Percentiles rank a stretch among this genome's conserved stretches.
phyloP scores from a whole-genome alignment of 768 basidiomycete genomes.

The Leccinum pellstonianum region DNA sequence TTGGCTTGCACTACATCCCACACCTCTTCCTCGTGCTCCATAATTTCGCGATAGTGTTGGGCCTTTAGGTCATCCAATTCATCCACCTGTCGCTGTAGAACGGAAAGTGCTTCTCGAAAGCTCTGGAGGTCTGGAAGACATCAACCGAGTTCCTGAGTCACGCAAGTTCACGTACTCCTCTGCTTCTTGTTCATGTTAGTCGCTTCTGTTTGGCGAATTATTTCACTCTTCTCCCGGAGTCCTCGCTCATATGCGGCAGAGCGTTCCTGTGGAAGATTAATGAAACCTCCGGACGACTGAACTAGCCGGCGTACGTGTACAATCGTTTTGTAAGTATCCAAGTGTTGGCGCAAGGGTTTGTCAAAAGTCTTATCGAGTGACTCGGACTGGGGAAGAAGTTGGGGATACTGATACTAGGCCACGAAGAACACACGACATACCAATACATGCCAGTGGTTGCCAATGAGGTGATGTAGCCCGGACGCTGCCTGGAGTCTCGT shows the following conservation, averaged over 20 bases:
- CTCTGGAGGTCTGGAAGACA: constrained; percentile 71
- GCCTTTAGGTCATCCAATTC: constrained; percentile 85
- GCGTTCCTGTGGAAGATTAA: constrained; percentile 58
- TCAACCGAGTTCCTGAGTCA: constrained; percentile 10
- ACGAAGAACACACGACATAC: constrained; percentile 43
- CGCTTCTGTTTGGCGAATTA: constrained; percentile 83
- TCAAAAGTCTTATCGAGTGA: constrained; percentile 87
- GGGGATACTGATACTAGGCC: constrained; percentile 2
- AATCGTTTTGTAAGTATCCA: constrained; percentile 74
- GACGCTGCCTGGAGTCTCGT: constrained; percentile 82
- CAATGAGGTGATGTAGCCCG: constrained; percentile 87
- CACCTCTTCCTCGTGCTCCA: constrained; percentile 93
- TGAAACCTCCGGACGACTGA: background rate
- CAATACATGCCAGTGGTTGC: constrained; percentile 90
- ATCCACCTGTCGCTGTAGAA: constrained; percentile 87
- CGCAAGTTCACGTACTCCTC: constrained; percentile 57
- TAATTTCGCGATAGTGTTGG: constrained; percentile 82
- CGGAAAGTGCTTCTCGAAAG: constrained; percentile 78
- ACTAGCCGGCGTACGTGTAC: constrained; percentile 52
- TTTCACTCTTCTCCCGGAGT: constrained; percentile 77
- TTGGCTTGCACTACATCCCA: constrained; percentile 91
- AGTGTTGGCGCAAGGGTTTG: constrained; percentile 80
- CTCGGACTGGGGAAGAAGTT: constrained; percentile 56
- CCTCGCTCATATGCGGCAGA: constrained; percentile 80
- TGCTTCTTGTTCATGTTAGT: constrained; percentile 83